Percentiles rank a stretch among this genome's conserved stretches.
phyloP scores from a whole-genome alignment of 495 filamentous ascomycete species.

The Daldinia grandis region DNA sequence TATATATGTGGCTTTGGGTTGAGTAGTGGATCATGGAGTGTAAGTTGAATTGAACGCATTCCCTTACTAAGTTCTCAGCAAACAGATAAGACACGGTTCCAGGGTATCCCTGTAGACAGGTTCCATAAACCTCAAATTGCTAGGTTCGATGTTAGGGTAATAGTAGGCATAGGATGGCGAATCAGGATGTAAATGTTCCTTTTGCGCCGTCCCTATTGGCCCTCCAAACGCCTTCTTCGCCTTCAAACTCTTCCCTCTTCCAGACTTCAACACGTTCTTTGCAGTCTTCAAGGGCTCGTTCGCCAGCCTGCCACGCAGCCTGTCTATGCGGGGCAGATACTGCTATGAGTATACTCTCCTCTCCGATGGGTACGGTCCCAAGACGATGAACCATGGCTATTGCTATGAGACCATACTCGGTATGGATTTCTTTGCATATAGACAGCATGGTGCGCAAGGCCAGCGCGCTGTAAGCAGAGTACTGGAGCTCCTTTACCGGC shows the following conservation, averaged over 20 bases:
- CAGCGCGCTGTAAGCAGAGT: slow-evolving; percentile 80
- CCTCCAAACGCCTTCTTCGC: slow-evolving; percentile 84
- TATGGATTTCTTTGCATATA: slow-evolving; percentile 68
- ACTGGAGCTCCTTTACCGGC: slow-evolving; percentile 78
- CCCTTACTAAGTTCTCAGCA: background rate
- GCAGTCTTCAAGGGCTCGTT: slow-evolving; percentile 87
- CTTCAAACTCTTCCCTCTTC: slow-evolving; percentile 92
- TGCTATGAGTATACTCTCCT: slow-evolving; percentile 92
- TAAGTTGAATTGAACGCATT: background rate
- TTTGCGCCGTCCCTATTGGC: slow-evolving; percentile 81
- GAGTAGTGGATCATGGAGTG: background rate
- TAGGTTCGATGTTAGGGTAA: background rate
- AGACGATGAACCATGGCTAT: slow-evolving; percentile 89
- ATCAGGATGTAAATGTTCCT: slow-evolving; percentile 46
- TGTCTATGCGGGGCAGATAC: slow-evolving; percentile 86
- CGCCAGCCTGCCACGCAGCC: slow-evolving; percentile 87
- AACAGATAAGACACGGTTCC: background rate
- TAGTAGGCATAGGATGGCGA: background rate
- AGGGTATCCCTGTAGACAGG: background rate
- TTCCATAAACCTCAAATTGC: background rate
- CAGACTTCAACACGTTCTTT: slow-evolving; percentile 91
- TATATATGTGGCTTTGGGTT: background rate
- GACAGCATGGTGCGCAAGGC: slow-evolving; percentile 76
- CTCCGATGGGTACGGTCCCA: slow-evolving; percentile 82
- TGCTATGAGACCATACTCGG: slow-evolving; percentile 68